These are phyloP conservation scores for Crithidia bombi DNA, from an alignment of 208 protist species.

Conservation along the genomic window DNA sequence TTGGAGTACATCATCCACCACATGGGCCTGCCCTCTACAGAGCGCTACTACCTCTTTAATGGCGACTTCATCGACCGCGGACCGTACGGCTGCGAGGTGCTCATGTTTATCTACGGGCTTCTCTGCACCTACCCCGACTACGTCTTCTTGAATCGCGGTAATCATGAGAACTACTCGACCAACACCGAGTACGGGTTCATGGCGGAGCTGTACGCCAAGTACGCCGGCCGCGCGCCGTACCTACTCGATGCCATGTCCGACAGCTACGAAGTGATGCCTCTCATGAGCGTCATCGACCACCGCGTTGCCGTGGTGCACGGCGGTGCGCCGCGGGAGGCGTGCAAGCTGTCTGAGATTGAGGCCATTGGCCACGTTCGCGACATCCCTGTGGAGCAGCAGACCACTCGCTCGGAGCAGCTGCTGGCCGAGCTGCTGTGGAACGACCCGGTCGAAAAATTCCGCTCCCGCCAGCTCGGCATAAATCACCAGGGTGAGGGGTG, in stretches of 20 bases:
- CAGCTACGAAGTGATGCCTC: slow-evolving; percentile 91
- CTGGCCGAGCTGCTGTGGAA: slow-evolving; percentile 99
- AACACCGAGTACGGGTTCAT: slow-evolving; percentile 89
- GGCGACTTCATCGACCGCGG: slow-evolving; percentile 99
- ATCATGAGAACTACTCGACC: slow-evolving; percentile 89
- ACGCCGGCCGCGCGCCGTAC: slow-evolving; percentile 48
- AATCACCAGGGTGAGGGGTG: slow-evolving; percentile 89
- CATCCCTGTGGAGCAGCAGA: slow-evolving; percentile 96
- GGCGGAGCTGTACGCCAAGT: slow-evolving; percentile 72
- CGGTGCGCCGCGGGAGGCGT: slow-evolving; percentile 93
- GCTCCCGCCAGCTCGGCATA: slow-evolving; percentile 75
- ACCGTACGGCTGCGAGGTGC: slow-evolving; percentile 95
- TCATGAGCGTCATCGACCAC: slow-evolving; percentile 87
- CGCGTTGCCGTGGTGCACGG: slow-evolving; percentile 98
- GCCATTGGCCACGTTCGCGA: slow-evolving; percentile 94
- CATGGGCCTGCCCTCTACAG: slow-evolving; percentile 55
- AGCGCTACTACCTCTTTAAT: slow-evolving; percentile 96
- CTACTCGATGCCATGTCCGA: slow-evolving; percentile 58
- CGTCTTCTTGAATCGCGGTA: slow-evolving; percentile 92
- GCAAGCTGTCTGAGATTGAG: slow-evolving; percentile 80
- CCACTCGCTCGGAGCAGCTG: slow-evolving; percentile 93
- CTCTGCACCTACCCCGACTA: slow-evolving; percentile 78
- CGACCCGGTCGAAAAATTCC: slow-evolving; percentile 95
- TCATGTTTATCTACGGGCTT: slow-evolving; percentile 79
- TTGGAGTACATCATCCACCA: slow-evolving; percentile 68